phyloP scores from a whole-genome alignment of 1,284 basidiomycete species.

The Takashimella tepidaria region DNA sequence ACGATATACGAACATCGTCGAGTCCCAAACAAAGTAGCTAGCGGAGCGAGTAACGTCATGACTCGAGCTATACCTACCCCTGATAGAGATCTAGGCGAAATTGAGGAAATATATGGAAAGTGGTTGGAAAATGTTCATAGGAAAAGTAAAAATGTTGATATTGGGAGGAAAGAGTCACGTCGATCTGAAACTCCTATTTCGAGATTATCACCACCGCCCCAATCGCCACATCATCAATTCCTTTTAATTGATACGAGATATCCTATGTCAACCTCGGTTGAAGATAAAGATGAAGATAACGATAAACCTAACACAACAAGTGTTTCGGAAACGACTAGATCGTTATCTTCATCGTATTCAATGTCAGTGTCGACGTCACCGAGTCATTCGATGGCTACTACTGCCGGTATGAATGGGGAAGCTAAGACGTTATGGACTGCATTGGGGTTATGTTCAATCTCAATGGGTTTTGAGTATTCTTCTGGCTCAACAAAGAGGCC shows the following conservation, averaged over 20 bases:
- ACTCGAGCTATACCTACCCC: background rate
- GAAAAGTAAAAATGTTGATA: background rate
- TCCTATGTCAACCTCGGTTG: background rate
- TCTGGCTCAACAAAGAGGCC: no score
- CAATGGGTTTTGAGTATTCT: no score
- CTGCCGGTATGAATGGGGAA: no score
- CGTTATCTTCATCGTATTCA: no score
- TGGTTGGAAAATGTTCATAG: background rate
- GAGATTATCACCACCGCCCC: background rate
- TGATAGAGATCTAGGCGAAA: background rate
- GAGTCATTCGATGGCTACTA: no score
- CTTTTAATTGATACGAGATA: background rate
- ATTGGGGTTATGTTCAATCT: no score
- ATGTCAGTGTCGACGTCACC: no score
- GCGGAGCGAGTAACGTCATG: background rate
- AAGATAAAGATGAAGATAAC: background rate
- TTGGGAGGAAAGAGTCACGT: no score
- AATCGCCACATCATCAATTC: background rate
- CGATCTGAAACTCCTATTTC: background rate
- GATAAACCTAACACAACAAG: background rate
- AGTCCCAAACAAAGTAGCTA: background rate
- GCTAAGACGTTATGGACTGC: no score
- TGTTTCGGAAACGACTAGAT: background rate
- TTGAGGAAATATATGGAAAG: background rate
- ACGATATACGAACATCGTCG: slow-evolving; percentile 21